phyloP scores from a whole-genome alignment of 1,139 yeast species.

The Candida tropicalis region DNA sequence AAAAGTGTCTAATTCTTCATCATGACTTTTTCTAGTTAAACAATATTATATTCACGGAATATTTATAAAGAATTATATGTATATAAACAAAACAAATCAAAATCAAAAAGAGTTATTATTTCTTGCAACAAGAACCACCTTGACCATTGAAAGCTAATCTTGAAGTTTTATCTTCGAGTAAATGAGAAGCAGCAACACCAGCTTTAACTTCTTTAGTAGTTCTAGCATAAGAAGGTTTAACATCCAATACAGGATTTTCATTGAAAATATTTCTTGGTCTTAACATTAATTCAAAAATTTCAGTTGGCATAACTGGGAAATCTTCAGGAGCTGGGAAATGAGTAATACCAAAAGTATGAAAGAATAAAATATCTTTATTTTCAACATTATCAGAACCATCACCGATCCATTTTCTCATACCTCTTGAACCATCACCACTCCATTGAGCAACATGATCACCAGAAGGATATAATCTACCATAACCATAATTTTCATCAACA shows the following conservation, averaged over 20 bases:
- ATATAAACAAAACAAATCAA: slow-evolving; percentile 1
- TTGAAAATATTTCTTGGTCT: slow-evolving; percentile 79
- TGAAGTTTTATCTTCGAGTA: slow-evolving; percentile 39
- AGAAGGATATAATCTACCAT: slow-evolving; percentile 72
- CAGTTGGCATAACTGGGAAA: slow-evolving; percentile 90
- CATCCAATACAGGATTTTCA: slow-evolving; percentile 76
- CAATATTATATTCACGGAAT: background rate
- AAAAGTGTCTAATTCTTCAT: too few relatives aligned
- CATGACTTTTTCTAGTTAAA: background rate
- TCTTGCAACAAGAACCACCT: slow-evolving; percentile 22
- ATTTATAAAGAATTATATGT: too few relatives aligned
- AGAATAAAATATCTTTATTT: slow-evolving; percentile 69
- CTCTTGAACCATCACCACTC: slow-evolving; percentile 72
- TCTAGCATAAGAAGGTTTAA: slow-evolving; percentile 68
- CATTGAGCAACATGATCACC: slow-evolving; percentile 81
- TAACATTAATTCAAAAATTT: slow-evolving; percentile 70
- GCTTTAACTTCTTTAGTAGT: slow-evolving; percentile 61
- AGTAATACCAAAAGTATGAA: slow-evolving; percentile 82
- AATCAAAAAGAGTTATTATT: slow-evolving; percentile 7
- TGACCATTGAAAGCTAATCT: slow-evolving; percentile 35
- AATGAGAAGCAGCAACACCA: slow-evolving; percentile 20
- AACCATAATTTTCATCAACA: slow-evolving; percentile 51
- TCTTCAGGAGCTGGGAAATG: slow-evolving; percentile 91
- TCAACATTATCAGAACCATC: slow-evolving; percentile 64
- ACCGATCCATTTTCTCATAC: slow-evolving; percentile 75